Percentiles rank a stretch among this genome's conserved stretches.
phyloP scores from a whole-genome alignment of 2,329 filamentous ascomycete species.

The Colletotrichum salicis region DNA sequence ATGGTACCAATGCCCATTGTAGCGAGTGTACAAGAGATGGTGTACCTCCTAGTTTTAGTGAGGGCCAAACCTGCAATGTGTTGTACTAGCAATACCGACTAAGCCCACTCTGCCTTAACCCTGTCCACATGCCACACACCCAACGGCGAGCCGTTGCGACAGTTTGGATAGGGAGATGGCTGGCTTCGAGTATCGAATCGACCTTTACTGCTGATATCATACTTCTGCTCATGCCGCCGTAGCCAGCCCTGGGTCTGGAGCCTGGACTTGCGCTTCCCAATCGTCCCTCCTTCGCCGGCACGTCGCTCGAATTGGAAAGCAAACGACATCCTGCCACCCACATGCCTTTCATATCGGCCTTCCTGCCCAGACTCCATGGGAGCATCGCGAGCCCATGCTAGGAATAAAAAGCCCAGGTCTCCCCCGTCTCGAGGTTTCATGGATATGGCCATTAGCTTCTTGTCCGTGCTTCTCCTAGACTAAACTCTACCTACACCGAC shows the following conservation, averaged over 20 bases:
- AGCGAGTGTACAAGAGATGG: not conserved
- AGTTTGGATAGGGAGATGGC: not conserved
- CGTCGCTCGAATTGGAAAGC: not conserved
- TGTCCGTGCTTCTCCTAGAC: conserved; percentile 13
- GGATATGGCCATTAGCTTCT: not conserved
- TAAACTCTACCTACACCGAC: conserved; percentile 15
- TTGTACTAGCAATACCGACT: not conserved
- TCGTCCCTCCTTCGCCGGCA: not conserved
- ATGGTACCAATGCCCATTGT: not conserved
- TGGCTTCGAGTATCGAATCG: not conserved
- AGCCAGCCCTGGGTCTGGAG: not conserved
- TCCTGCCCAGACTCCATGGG: not conserved
- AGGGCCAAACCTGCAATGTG: not conserved
- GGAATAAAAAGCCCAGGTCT: conserved; percentile 19
- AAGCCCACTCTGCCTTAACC: not conserved
- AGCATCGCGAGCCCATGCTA: not conserved
- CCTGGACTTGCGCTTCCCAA: too few relatives aligned
- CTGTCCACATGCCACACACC: not conserved
- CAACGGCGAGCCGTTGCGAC: not conserved
- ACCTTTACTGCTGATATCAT: not conserved
- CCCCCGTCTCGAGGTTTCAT: not conserved
- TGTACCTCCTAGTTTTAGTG: not conserved
- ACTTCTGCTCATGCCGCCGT: not conserved
- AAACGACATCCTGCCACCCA: not conserved
- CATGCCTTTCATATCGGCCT: not conserved